Percentiles rank a stretch among this genome's conserved stretches.
Evolutionary conservation across 2,329 filamentous ascomycete genomes (phyloP).

Genomic region (Exophiala sideris): DNA sequence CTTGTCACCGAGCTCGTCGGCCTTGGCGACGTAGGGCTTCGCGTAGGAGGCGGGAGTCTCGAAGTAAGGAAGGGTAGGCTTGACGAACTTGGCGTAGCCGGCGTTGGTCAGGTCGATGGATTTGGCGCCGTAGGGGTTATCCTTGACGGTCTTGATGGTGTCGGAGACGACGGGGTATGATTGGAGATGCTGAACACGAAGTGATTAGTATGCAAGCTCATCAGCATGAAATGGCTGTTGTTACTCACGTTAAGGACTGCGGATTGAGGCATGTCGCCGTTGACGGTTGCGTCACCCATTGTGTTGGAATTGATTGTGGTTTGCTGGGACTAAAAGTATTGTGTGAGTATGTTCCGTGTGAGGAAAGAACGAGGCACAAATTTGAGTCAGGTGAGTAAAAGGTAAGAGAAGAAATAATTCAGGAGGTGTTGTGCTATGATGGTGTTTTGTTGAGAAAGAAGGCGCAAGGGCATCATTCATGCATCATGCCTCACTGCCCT

Average conservation of each 20-base stretch:
- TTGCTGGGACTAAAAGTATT: too few relatives aligned
- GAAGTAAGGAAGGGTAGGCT: slow-evolving; percentile 75
- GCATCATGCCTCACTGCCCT: too few relatives aligned
- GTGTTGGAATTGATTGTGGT: slow-evolving; percentile 1
- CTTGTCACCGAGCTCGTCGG: slow-evolving; percentile 71
- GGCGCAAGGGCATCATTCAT: too few relatives aligned
- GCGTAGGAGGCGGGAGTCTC: slow-evolving; percentile 76
- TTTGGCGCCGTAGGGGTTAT: slow-evolving; percentile 78
- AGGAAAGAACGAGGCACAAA: too few relatives aligned
- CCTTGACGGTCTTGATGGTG: slow-evolving; percentile 71
- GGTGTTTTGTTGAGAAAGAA: too few relatives aligned
- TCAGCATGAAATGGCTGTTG: neutral
- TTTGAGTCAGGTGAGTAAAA: too few relatives aligned
- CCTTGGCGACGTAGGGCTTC: slow-evolving; percentile 78
- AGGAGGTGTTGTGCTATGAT: too few relatives aligned
- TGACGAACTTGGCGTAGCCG: slow-evolving; percentile 72
- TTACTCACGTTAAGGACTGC: slow-evolving; percentile 34
- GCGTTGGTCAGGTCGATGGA: slow-evolving; percentile 72
- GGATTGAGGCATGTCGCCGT: slow-evolving; percentile 45
- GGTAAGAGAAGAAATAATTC: too few relatives aligned
- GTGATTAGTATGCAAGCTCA: slow-evolving; percentile 5
- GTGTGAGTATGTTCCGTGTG: too few relatives aligned
- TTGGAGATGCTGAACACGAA: slow-evolving; percentile 64
- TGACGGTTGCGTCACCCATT: slow-evolving; percentile 48
- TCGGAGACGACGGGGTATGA: slow-evolving; percentile 82